Evolutionary conservation across 169 alveolate genomes (phyloP).

Genomic region (Eimeria mitis): DNA sequence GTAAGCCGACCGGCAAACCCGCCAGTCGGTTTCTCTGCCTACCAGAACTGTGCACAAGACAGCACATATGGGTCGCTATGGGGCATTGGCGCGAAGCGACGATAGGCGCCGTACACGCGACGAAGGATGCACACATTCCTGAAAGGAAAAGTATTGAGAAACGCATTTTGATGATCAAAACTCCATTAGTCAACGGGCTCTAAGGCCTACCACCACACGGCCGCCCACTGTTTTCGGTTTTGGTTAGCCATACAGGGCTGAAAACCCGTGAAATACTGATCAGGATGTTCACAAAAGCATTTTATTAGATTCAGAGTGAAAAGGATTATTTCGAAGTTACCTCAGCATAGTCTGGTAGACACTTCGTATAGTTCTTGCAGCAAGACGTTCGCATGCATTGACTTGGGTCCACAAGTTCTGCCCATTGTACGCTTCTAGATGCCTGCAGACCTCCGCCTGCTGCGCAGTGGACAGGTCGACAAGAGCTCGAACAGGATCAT

Average conservation of each 20-base stretch:
- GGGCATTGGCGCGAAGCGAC: slow-evolving; percentile 58
- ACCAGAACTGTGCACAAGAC: slow-evolving; percentile 66
- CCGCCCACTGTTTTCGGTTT: neutral
- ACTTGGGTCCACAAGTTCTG: slow-evolving; percentile 12
- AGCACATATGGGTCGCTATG: slow-evolving; percentile 47
- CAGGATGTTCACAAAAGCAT: neutral
- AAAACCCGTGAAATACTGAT: neutral
- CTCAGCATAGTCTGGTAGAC: slow-evolving; percentile 59
- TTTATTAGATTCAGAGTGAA: neutral
- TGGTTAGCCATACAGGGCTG: neutral
- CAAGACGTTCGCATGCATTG: slow-evolving; percentile 57
- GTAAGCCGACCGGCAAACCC: too few relatives aligned
- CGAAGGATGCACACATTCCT: slow-evolving; percentile 59
- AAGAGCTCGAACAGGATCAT: slow-evolving; percentile 32
- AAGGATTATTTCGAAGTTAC: neutral
- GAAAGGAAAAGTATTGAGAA: neutral
- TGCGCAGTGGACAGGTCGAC: slow-evolving; percentile 62
- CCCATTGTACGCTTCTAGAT: slow-evolving; percentile 38
- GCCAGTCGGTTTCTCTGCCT: neutral
- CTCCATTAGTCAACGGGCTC: neutral
- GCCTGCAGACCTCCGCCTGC: slow-evolving; percentile 43
- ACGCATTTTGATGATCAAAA: neutral
- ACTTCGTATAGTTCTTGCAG: slow-evolving; percentile 39
- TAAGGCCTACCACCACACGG: neutral
- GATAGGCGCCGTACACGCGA: slow-evolving; percentile 48